Base-by-base conservation (phyloP, 129 eudicot genomes). In the Flaveria trinervia region DNA sequence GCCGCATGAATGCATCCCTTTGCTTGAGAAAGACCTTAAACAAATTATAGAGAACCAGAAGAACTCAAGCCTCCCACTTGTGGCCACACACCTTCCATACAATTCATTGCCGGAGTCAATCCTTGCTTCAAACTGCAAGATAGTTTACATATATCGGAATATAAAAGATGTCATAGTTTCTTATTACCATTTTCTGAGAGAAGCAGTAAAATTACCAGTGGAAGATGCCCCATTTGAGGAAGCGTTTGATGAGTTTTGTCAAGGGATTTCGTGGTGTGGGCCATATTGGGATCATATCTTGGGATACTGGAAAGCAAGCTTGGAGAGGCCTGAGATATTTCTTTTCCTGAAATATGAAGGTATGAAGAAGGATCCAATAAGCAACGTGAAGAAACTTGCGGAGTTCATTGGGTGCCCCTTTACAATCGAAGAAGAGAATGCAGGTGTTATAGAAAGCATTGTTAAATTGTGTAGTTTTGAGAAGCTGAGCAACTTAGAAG, bases 271-370 rank as follows among this genome's bases (percentile, higher is more conserved):
- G 1, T 15, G n/a, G n/a, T 3, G n/a, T n/a, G 59, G 59, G 7
- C 59, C 59, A 1, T 52, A 52, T 16, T 52, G 59, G 59, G 59
- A 52, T 52, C 59, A 52, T 52, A n/a, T 52, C 23, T 14, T 52
- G 23, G 59, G 59, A n/a, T 52, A 52, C 59, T 52, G 59, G 22
- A 52, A 52, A n/a, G 59, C 59, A 52, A 52, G 59, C 59, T 6
- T 52, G 1, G 20, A 16, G n/a, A 52, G 22, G 1, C 59, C 59
- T n/a, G 22, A 14, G 6, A n/a, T 5, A 0, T 14, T 52, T 52
- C 59, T 52, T 52, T 52, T 52, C 17, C 2, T 52, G 9, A 52
- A 52, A n/a, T 52, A 52, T 52, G 59, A 52, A 14, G 59, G n/a
- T 52, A 14, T 52, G 59, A 52, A 52, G 5, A 5, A 16, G 8